Conservation (phyloP, 2,329 filamentous ascomycete genomes). For the Arthrobotrys sphaeroides region DNA sequence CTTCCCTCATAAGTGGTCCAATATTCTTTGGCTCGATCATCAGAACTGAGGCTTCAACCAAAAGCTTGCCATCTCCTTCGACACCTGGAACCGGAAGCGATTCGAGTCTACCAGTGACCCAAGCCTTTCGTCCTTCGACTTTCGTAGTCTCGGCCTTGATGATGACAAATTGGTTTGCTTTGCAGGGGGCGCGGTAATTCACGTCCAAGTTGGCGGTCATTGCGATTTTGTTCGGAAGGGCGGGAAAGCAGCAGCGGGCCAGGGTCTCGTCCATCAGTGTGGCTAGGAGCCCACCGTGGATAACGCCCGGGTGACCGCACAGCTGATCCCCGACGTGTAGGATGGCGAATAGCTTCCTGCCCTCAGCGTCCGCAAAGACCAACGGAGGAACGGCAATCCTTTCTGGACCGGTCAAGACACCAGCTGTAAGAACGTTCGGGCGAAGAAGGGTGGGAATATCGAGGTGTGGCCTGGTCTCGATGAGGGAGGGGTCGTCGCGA, state of each 20-base stretch:
- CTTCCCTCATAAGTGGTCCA: slow-evolving; percentile 60
- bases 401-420: slow-evolving; percentile 77
- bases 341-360: slow-evolving; percentile 75
- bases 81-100: slow-evolving; percentile 68
- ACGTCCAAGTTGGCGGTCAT: slow-evolving; percentile 86
- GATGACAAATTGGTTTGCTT: slow-evolving; percentile 78
- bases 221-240: slow-evolving; percentile 83
- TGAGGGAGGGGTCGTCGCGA: slow-evolving; percentile 72
- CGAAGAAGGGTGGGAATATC: slow-evolving; percentile 79
- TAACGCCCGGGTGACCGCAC: slow-evolving; percentile 88
- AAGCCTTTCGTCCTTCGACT: slow-evolving; percentile 92
- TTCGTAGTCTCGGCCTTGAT: slow-evolving; percentile 81
- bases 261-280: slow-evolving; percentile 91
- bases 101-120: slow-evolving; percentile 89
- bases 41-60: slow-evolving; percentile 84
- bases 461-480: slow-evolving; percentile 83
- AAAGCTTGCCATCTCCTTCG: slow-evolving; percentile 67
- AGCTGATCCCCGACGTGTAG: slow-evolving; percentile 80
- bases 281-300: slow-evolving; percentile 90
- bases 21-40: slow-evolving; percentile 90
- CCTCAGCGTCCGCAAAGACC: slow-evolving; percentile 76
- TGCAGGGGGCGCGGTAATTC: slow-evolving; percentile 83
- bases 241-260: slow-evolving; percentile 85
- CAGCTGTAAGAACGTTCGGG: slow-evolving; percentile 80
- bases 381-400: slow-evolving; percentile 83